These are phyloP conservation scores for Xeromyces bisporus DNA, from an alignment of 495 filamentous ascomycete genomes.

Conservation along the genomic window DNA sequence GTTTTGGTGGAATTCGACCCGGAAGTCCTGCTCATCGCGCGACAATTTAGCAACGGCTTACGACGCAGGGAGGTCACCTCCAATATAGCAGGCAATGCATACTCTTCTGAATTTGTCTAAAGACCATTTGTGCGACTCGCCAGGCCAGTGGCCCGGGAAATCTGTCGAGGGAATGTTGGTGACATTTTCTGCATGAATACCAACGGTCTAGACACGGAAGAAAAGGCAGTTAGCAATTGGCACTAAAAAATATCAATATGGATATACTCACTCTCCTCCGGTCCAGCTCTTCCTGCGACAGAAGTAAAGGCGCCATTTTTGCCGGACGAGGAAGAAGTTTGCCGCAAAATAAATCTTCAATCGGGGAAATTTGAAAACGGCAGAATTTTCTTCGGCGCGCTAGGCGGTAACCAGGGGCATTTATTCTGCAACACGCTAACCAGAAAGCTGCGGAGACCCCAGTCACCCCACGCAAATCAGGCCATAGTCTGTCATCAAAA, in stretches of 20 bases:
- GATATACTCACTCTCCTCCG: constrained; percentile 28
- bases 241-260: too few relatives aligned
- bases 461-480: too few relatives aligned
- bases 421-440: constrained; percentile 6
- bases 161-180: constrained; percentile 76
- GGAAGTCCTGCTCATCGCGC: constrained; percentile 33
- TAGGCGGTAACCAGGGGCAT: constrained; percentile 11
- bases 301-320: constrained; percentile 31
- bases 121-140: constrained; percentile 79
- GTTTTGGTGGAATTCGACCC: constrained; percentile 70
- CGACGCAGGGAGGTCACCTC: too few relatives aligned
- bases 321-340: constrained; percentile 2
- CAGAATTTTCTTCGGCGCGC: constrained; percentile 22
- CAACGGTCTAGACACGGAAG: constrained; percentile 50
- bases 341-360: constrained; percentile 5
- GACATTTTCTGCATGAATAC: constrained; percentile 74
- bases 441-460: too few relatives aligned
- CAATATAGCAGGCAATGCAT: constrained; percentile 5
- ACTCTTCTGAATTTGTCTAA: constrained; percentile 53
- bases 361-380: constrained; percentile 3
- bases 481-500: constrained; percentile 10
- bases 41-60: too few relatives aligned
- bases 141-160: constrained; percentile 77
- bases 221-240: not conserved
- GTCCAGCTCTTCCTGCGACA: constrained; percentile 33